Evolutionary conservation across 768 basidiomycete genomes (phyloP), one percentile per base, ranked within the genome.

Genomic region (Amanita molliuscula): DNA sequence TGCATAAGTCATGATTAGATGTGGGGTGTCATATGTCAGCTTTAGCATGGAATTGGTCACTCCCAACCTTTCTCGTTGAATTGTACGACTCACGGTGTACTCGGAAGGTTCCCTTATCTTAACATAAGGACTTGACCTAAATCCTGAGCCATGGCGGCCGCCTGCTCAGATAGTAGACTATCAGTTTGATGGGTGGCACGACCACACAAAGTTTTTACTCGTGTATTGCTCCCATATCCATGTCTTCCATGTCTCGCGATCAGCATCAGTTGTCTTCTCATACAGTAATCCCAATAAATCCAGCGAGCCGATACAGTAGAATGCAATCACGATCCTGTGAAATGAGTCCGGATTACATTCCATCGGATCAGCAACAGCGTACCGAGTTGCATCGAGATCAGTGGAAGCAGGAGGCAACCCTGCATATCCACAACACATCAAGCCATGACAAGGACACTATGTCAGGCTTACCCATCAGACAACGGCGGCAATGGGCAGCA

Each of bases 1-100:
- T 1, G 92, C 90, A 59, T 98, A 99, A 6, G 94, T 93, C 77
- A 92, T 88, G 48, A 96, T 90, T 13, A 97, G 69, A 63, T 97
- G 86, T 0, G 89, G 87, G 15, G 77, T 74, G 55, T 86, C 77
- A 59, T 81, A 78, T 31, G 75, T 71, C 8, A 69, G 64, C 56
- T 76, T 72, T 21, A 64, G 58, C 18, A 55, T 59, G 6, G 35
- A 44, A 45, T 46, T 25, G 20, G 33, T 46, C 31, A 34, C 38
- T 47, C 21, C 25, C 47, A 38, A 9, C 25, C 2, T 45, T 35
- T 37, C 23, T 16, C 35, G 4, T 25, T 36, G 34, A 31, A 47
- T 16, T 26, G 21, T 15, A n/a, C 20, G 16, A 47, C 49, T 20
- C 8, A 43, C 48, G 20, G 16, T 47, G 48, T 50, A 16, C 25